Conservation (phyloP, 2,329 filamentous ascomycete species). For the Colletotrichum caudatum region DNA sequence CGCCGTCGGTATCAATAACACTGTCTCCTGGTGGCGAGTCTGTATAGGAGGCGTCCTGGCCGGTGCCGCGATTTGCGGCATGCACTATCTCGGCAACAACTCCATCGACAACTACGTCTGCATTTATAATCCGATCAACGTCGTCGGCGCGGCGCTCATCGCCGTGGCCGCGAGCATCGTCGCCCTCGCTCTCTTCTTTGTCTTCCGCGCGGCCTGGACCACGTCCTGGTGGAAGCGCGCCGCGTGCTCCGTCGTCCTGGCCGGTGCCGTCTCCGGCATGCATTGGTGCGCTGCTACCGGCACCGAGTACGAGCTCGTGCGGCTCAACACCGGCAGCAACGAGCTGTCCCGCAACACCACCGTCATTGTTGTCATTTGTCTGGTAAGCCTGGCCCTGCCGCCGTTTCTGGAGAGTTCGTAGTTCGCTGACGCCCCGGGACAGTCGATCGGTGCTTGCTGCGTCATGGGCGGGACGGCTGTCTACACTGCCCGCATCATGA, state of each 20-base stretch:
- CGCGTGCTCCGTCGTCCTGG: slow-evolving; percentile 75
- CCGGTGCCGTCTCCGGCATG: slow-evolving; percentile 84
- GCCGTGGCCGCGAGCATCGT: slow-evolving; percentile 77
- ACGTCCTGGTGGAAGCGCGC: slow-evolving; percentile 81
- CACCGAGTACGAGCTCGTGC: slow-evolving; percentile 73
- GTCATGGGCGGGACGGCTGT: slow-evolving; percentile 68
- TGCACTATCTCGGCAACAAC: slow-evolving; percentile 90
- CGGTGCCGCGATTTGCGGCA: slow-evolving; percentile 81
- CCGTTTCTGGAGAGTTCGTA: background rate
- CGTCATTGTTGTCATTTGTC: slow-evolving; percentile 77
- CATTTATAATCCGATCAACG: slow-evolving; percentile 67
- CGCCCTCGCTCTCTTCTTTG: slow-evolving; percentile 82
- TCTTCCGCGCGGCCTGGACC: slow-evolving; percentile 80
- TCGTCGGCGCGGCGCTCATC: slow-evolving; percentile 78
- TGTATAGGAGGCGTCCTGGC: slow-evolving; percentile 74
- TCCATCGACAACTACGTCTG: slow-evolving; percentile 83
- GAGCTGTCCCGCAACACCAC: slow-evolving; percentile 71
- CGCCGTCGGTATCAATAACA: slow-evolving; percentile 71
- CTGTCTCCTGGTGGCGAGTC: slow-evolving; percentile 69
- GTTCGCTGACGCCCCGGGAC: slow-evolving; percentile 17
- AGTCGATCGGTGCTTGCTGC: slow-evolving; percentile 73
- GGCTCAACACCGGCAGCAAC: slow-evolving; percentile 55
- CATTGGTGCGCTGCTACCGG: slow-evolving; percentile 84
- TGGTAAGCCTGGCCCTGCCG: slow-evolving; percentile 63
- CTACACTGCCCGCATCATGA: slow-evolving; percentile 64